Base-by-base conservation (phyloP, 1,284 basidiomycete genomes). In the Ustilago hordei region DNA sequence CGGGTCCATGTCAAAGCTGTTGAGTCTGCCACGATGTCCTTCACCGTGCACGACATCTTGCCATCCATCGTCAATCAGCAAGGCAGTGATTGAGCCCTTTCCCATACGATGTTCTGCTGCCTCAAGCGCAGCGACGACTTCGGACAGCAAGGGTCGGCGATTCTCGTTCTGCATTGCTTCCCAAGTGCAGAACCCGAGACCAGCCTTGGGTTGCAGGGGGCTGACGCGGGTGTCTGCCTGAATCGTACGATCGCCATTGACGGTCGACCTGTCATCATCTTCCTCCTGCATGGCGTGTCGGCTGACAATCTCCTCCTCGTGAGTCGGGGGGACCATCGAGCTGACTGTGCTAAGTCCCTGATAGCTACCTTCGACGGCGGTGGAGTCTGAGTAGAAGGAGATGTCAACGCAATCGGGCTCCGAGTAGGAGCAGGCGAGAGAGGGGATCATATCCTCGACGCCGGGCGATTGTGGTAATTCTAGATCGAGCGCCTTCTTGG, bases 61-160 rank as follows among this genome's bases (percentile, higher is more conserved):
- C 75, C 75, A 78, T 11, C 75, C 75, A 39, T 78, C 75, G 15
- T 78, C 71, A 57, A 78, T 78, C 17, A 78, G 69, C 35, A 78
- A 38, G 13, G 71, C 54, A 11, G 70, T 58, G 41, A 78, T 66
- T 34, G 55, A 60, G 6, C 65, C 70, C 43, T 41, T 43, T 3
- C 75, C 75, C 2, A 66, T 45, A 4, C 70, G 65, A 5, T 38
- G 19, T 38, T 77, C 69, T 36, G 66, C 35, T 32, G 64, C 65
- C 32, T 67, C 55, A 15, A 77, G 62, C 9, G 71, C 71, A 52
- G 56, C 55, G 15, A 77, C 47, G 12, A 77, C 70, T 17, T 72
- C 62, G 23, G 70, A 69, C 8, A 77, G 62, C 45, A 50, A 55
- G 1, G 75, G 75, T 6, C 63, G 75, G 8, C 69, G 63, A 17